These are phyloP conservation scores for Gomphus sp. DNA, from an alignment of 1,284 basidiomycete species.

Conservation along the genomic window DNA sequence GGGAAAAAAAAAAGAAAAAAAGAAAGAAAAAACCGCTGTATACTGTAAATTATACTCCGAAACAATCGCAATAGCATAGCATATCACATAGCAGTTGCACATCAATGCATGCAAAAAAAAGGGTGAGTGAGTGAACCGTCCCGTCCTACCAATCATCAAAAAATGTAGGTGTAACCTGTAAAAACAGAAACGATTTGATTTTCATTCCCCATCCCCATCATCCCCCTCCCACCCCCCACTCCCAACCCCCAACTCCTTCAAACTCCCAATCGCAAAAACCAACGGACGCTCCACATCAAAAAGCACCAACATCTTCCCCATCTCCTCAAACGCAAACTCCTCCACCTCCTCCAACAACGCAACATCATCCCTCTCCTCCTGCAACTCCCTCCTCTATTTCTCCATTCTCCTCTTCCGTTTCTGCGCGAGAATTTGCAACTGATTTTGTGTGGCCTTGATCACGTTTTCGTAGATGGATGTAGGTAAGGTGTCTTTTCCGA, in stretches of 20 bases:
- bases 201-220: no score
- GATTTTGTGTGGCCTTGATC: conserved; percentile 58
- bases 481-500: conserved; percentile 41
- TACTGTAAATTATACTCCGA: no score
- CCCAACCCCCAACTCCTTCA: conserved; percentile 54
- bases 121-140: no score
- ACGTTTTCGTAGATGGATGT: conserved; percentile 44
- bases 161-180: no score
- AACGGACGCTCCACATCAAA: conserved; percentile 53
- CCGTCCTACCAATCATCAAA: no score
- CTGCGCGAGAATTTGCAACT: conserved; percentile 58
- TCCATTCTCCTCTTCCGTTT: conserved; percentile 38
- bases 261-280: conserved; percentile 58
- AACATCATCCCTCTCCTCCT: conserved; percentile 63
- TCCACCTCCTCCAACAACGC: conserved; percentile 65
- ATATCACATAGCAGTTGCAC: no score
- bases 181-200: no score
- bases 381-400: no score
- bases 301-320: conserved; percentile 47
- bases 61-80: no score
- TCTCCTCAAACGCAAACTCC: conserved; percentile 66
- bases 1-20: no score
- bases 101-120: no score
- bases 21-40: no score
- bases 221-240: conserved; percentile 6